Evolutionary conservation across 1,139 yeast species (phyloP), one percentile per base, ranked within the genome.

Genomic region (Kazachstania sp.): DNA sequence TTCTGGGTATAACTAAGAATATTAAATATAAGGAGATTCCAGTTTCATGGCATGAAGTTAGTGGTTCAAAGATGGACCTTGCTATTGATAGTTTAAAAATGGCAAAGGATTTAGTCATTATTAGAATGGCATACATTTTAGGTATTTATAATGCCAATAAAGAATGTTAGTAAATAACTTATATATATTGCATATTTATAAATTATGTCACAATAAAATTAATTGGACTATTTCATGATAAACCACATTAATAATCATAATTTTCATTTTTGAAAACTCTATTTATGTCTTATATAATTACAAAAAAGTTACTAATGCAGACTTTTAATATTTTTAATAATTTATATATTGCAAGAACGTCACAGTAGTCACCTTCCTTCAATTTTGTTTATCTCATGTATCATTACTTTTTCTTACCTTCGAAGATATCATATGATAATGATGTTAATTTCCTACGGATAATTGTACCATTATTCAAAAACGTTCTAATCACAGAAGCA

Each of bases 11-110:
- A 55, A 72, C 86, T 51, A 88, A 86, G 63, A 59, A 67, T 1
- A 81, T 90, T 43, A 73, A 76, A 7, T 74, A 90, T 47, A 69
- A 69, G 45, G 98, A 92, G 67, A 78, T 88, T 30, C 82, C 97
- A 13, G 87, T 92, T 39, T 85, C 85, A 53, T 92, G 98, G 98
- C 96, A 88, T 65, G 98, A 92, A 68, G 92, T 92, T 45, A 95
- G 78, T 57, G 98, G 98, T 0, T 86, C 95, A 41, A 92, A 92
- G 67, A 84, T 92, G 64, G 96, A 84, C 60, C 73, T 92, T 53
- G 97, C 97, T 5, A 76, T 84, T 56, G 98, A 92, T 66, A 83
- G 95, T 48, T 79, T 92, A 49, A 81, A 77, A 50, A 92, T 92
- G 98, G 98, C 97, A n/a, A 77, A 86, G 46, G 98, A 92, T 63